phyloP scores from a whole-genome alignment of 495 filamentous ascomycete species.

The Talaromyces thailandensis region DNA sequence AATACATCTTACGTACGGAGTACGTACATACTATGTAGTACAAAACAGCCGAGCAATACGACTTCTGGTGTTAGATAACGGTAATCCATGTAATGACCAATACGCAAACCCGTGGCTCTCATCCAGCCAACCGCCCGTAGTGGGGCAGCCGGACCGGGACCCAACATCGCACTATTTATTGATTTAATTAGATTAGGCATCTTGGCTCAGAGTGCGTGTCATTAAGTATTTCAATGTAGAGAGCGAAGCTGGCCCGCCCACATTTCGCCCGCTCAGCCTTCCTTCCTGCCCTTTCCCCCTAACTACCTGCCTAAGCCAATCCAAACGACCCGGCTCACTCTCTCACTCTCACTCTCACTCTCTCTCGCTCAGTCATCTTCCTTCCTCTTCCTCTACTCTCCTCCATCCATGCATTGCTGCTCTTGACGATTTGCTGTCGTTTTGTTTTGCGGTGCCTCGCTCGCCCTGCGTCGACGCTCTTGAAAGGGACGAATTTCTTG shows the following conservation, averaged over 20 bases:
- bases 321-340: conserved; percentile 3
- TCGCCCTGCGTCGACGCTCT: conserved; percentile 6
- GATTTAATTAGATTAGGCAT: conserved; percentile 1
- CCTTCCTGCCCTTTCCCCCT: not conserved
- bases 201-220: not conserved
- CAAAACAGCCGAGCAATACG: not conserved
- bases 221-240: not conserved
- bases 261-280: not conserved
- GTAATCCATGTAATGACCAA: not conserved
- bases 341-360: not conserved
- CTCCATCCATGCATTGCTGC: conserved; percentile 14
- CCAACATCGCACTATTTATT: not conserved
- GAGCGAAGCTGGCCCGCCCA: not conserved
- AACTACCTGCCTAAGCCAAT: not conserved
- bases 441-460: conserved; percentile 12
- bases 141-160: not conserved
- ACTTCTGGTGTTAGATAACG: not conserved
- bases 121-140: not conserved
- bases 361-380: conserved; percentile 7
- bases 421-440: conserved; percentile 23
- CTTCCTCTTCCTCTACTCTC: conserved; percentile 17
- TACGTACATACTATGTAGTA: too few species aligned
- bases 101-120: not conserved
- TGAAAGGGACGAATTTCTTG: conserved; percentile 2
- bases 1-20: not conserved